Conservation (phyloP, 352 stramenopile species). For the Plasmopara viticola region DNA sequence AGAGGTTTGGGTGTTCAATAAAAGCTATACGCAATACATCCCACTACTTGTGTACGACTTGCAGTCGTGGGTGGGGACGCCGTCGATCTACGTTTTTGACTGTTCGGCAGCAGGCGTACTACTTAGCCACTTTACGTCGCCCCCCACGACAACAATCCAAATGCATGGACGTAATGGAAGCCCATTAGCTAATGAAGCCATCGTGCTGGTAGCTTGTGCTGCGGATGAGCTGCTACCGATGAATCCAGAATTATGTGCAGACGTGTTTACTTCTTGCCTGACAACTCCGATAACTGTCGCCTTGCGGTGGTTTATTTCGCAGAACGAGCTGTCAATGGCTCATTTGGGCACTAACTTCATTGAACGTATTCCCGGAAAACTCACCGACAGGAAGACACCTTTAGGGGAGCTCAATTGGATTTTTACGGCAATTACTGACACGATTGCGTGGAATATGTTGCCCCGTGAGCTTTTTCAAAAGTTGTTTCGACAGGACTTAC, state of each 20-base stretch:
- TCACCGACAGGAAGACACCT: slow-evolving; percentile 91
- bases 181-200: slow-evolving; percentile 75
- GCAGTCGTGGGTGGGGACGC: slow-evolving; percentile 88
- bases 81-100: slow-evolving; percentile 97
- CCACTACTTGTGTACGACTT: slow-evolving; percentile 96
- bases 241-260: slow-evolving; percentile 95
- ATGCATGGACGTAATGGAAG: slow-evolving; percentile 18
- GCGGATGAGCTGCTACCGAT: slow-evolving; percentile 94
- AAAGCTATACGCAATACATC: slow-evolving; percentile 99
- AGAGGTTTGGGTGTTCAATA: slow-evolving; percentile 99
- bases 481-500: slow-evolving; percentile 98
- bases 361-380: slow-evolving; percentile 87
- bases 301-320: slow-evolving; percentile 96
- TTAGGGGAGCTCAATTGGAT: slow-evolving; percentile 99
- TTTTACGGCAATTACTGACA: slow-evolving; percentile 99
- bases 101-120: slow-evolving; percentile 95
- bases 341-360: slow-evolving; percentile 83
- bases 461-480: slow-evolving; percentile 95
- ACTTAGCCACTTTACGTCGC: slow-evolving; percentile 89
- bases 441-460: slow-evolving; percentile 99
- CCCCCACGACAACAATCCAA: slow-evolving; percentile 16
- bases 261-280: slow-evolving; percentile 99
- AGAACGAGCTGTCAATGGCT: slow-evolving; percentile 88
- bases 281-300: slow-evolving; percentile 98
- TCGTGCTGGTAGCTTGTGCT: slow-evolving; percentile 94